These are phyloP conservation scores for Sphaerostilbella broomeana DNA, from an alignment of 2,329 filamentous ascomycete species.

Conservation along the genomic window DNA sequence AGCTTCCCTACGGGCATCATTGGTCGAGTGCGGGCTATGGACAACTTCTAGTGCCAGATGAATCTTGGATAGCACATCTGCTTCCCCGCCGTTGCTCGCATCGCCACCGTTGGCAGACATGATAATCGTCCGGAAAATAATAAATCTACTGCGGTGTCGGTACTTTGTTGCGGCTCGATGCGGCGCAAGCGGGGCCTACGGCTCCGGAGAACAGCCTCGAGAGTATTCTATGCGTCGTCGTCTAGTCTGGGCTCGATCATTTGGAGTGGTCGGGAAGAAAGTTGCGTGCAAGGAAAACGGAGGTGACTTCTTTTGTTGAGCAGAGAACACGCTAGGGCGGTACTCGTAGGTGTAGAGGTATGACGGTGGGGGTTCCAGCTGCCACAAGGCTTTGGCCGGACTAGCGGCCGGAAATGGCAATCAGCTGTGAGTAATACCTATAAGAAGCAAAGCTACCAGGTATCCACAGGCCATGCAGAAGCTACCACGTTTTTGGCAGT, in stretches of 20 bases:
- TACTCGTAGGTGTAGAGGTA: no score
- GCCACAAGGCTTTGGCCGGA: no score
- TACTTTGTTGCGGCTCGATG: constrained; percentile 11
- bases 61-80: constrained; percentile 57
- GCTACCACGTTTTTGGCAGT: no score
- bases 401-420: no score
- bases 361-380: constrained; percentile 11
- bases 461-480: no score
- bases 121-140: constrained; percentile 9
- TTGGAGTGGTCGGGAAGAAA: constrained; percentile 9
- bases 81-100: constrained; percentile 32
- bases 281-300: background rate
- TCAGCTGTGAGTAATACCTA: no score
- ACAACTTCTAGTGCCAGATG: constrained; percentile 81
- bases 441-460: no score
- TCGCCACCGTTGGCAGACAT: constrained; percentile 34
- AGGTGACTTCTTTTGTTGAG: no score
- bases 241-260: constrained; percentile 8
- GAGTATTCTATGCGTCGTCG: constrained; percentile 3
- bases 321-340: no score
- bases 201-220: constrained; percentile 9
- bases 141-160: constrained; percentile 5
- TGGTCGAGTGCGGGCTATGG: constrained; percentile 73
- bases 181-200: constrained; percentile 8
- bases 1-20: constrained; percentile 74